These are phyloP conservation scores for Aspergillus avenaceus DNA, from an alignment of 495 filamentous ascomycete genomes.

Conservation along the genomic window DNA sequence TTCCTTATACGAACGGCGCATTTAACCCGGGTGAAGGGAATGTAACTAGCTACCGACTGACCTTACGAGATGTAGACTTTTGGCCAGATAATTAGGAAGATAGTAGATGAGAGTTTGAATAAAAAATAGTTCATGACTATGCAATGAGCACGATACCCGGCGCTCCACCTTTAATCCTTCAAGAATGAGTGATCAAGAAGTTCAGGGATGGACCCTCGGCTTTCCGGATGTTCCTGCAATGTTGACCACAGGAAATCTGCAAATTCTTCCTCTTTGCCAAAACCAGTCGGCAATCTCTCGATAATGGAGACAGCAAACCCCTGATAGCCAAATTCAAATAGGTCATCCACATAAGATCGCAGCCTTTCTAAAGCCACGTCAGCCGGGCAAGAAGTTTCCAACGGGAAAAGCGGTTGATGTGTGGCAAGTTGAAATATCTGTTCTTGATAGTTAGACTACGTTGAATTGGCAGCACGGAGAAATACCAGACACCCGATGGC, in stretches of 20 bases:
- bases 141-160: no score
- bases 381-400: conserved; percentile 13
- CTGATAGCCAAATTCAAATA: conserved; percentile 1
- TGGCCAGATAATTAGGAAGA: no score
- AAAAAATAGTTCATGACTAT: no score
- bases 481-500: conserved; percentile 20
- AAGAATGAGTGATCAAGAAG: conserved; percentile 17
- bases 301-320: conserved; percentile 7
- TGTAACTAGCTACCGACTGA: no score
- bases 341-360: conserved; percentile 5
- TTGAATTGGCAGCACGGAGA: not conserved
- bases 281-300: conserved; percentile 14
- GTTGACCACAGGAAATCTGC: conserved; percentile 15
- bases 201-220: conserved; percentile 7
- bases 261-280: conserved; percentile 10
- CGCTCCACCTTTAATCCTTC: not conserved
- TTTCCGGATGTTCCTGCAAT: conserved; percentile 13
- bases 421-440: conserved; percentile 25
- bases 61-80: no score
- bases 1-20: no score
- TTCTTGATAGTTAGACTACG: not conserved
- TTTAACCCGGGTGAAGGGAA: no score
- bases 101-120: no score
- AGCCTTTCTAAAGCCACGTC: conserved; percentile 10
- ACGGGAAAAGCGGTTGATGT: conserved; percentile 20